Evolutionary conservation across 345 rosid genomes (phyloP).

Genomic region (Turritis glabra): DNA sequence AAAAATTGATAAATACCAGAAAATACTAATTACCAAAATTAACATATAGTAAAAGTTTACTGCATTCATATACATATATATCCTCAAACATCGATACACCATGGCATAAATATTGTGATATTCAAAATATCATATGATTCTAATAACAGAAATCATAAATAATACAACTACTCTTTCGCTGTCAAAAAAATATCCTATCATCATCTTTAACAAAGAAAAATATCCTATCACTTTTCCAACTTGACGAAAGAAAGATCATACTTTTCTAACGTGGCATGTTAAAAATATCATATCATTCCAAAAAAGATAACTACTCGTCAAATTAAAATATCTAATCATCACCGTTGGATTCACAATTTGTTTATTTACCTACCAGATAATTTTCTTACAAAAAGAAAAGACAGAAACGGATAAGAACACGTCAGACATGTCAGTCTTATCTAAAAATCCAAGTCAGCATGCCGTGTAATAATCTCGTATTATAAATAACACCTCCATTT

Average conservation of each 20-base stretch:
- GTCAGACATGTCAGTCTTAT: slow-evolving; percentile 45
- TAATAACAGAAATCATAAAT: not conserved
- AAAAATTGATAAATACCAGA: not conserved
- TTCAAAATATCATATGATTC: not conserved
- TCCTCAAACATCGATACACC: not conserved
- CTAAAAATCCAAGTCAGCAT: slow-evolving; percentile 24
- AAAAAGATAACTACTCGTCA: not conserved
- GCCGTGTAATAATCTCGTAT: not conserved
- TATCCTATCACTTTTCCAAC: not conserved
- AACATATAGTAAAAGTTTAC: not conserved
- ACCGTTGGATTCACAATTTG: not conserved
- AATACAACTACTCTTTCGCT: not conserved
- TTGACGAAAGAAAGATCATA: not conserved
- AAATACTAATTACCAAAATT: not conserved
- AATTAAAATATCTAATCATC: not conserved
- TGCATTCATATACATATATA: not conserved
- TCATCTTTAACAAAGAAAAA: no score
- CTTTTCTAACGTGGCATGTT: not conserved
- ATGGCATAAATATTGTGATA: not conserved
- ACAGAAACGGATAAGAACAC: slow-evolving; percentile 40
- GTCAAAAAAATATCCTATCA: not conserved
- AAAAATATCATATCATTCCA: not conserved
- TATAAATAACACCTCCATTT: slow-evolving; percentile 12
- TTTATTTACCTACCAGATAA: not conserved
- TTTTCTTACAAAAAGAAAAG: not conserved